Conservation (phyloP, 768 basidiomycete genomes). For the Leccinum barrowsii region DNA sequence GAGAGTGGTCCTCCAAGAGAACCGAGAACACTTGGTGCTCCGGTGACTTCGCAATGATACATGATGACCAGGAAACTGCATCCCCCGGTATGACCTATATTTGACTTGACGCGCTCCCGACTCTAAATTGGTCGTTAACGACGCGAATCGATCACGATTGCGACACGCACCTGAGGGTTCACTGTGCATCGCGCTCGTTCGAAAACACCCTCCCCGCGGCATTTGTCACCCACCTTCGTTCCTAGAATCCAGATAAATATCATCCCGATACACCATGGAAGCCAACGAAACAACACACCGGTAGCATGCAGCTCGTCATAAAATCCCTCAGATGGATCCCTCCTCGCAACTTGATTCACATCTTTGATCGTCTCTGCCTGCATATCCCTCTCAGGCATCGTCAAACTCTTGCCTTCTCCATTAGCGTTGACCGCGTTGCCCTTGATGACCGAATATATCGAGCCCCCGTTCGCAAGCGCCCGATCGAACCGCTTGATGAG, state of each 20-base stretch:
- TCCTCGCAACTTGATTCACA: slow-evolving; percentile 28
- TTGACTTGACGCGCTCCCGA: slow-evolving; percentile 25
- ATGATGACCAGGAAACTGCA: slow-evolving; percentile 5
- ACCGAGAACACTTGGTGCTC: slow-evolving; percentile 27
- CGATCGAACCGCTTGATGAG: slow-evolving; percentile 34
- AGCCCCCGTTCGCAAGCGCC: slow-evolving; percentile 30
- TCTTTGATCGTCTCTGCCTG: slow-evolving; percentile 33
- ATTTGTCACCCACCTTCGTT: slow-evolving; percentile 47
- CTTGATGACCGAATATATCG: slow-evolving; percentile 29
- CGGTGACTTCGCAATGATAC: slow-evolving; percentile 28
- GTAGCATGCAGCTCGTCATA: slow-evolving; percentile 51
- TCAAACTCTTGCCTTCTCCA: slow-evolving; percentile 33
- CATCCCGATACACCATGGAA: background rate
- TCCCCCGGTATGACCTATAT: slow-evolving; percentile 25
- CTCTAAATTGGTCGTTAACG: slow-evolving; percentile 9
- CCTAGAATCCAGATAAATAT: slow-evolving; percentile 11
- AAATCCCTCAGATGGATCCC: slow-evolving; percentile 34
- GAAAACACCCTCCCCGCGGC: slow-evolving; percentile 40
- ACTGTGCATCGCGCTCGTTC: slow-evolving; percentile 15
- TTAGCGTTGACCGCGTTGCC: slow-evolving; percentile 33
- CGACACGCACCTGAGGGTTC: slow-evolving; percentile 15
- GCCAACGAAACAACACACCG: slow-evolving; percentile 16
- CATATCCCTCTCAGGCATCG: slow-evolving; percentile 33
- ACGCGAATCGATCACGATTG: background rate
- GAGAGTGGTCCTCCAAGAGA: slow-evolving; percentile 28